Evolutionary conservation across 768 basidiomycete genomes (phyloP).

Genomic region (Hirschioporus abietinus): DNA sequence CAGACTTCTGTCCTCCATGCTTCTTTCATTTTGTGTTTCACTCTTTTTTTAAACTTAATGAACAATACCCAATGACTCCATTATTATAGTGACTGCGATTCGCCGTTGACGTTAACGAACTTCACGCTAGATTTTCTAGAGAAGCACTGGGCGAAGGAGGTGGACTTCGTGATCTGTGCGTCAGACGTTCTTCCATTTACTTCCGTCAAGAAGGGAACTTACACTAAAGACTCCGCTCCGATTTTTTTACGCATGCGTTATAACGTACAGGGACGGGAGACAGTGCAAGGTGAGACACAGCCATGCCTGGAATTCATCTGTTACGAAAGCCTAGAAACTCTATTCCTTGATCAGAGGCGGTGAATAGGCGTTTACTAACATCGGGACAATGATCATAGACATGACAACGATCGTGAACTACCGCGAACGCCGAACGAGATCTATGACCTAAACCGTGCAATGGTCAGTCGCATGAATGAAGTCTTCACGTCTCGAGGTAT

Average conservation of each 20-base stretch:
- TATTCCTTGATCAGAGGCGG: not conserved
- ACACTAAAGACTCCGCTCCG: too few species aligned
- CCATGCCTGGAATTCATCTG: not conserved
- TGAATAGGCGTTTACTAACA: not conserved
- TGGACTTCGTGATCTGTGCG: constrained; percentile 88
- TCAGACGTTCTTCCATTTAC: constrained; percentile 9
- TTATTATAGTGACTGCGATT: constrained; percentile 66
- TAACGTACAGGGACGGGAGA: constrained; percentile 65
- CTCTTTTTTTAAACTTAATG: not conserved
- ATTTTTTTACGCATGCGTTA: not conserved
- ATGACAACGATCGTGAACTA: constrained; percentile 78
- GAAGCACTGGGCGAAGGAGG: constrained; percentile 72
- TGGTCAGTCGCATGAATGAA: constrained; percentile 65
- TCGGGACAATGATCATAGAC: constrained; percentile 37
- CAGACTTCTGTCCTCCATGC: constrained; percentile 10
- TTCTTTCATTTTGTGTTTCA: not conserved
- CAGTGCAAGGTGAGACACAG: constrained; percentile 50
- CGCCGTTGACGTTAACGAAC: constrained; percentile 75
- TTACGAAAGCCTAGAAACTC: not conserved
- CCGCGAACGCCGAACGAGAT: constrained; percentile 82
- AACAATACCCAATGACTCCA: not conserved
- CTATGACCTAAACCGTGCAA: constrained; percentile 60
- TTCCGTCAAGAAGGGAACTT: too few species aligned
- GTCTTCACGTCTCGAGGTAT: constrained; percentile 68
- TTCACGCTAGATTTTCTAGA: constrained; percentile 76